Conservation (phyloP, 257 asterid species). For the Petunia secreta region DNA sequence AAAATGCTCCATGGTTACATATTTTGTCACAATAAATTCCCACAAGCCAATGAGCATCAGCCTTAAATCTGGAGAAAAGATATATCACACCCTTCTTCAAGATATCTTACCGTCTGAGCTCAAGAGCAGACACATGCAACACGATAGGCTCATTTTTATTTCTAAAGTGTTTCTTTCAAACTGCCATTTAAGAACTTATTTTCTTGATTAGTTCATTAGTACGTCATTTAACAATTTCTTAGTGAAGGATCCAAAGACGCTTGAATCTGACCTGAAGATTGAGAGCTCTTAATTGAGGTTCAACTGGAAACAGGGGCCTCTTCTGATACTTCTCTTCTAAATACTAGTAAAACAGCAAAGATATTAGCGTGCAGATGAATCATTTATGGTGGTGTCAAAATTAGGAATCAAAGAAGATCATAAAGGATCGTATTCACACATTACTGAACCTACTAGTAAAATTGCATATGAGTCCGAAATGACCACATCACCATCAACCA, state of each 20-base stretch:
- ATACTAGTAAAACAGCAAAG: slow-evolving; percentile 46
- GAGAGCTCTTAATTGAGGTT: slow-evolving; percentile 70
- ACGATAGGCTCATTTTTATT: background rate
- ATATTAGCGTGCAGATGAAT: slow-evolving; percentile 10
- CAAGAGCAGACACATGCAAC: slow-evolving; percentile 4
- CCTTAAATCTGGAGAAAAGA: slow-evolving; percentile 14
- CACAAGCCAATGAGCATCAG: background rate
- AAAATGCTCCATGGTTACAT: background rate
- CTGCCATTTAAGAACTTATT: background rate
- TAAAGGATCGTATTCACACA: background rate
- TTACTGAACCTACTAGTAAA: slow-evolving; percentile 52
- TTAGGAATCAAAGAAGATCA: background rate
- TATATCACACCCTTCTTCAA: background rate
- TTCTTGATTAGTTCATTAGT: background rate
- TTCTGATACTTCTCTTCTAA: slow-evolving; percentile 73
- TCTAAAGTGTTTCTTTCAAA: background rate
- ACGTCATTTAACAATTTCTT: background rate
- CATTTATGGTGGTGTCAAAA: background rate
- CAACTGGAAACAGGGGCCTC: slow-evolving; percentile 56
- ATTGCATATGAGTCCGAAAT: slow-evolving; percentile 78
- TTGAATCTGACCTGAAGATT: slow-evolving; percentile 71
- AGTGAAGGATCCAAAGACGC: background rate
- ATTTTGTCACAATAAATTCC: background rate
- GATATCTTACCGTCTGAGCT: slow-evolving; percentile 1
- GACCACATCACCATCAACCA: slow-evolving; percentile 74